Evolutionary conservation across 2,329 filamentous ascomycete species (phyloP).

Genomic region (Diaporthe ilicicola): DNA sequence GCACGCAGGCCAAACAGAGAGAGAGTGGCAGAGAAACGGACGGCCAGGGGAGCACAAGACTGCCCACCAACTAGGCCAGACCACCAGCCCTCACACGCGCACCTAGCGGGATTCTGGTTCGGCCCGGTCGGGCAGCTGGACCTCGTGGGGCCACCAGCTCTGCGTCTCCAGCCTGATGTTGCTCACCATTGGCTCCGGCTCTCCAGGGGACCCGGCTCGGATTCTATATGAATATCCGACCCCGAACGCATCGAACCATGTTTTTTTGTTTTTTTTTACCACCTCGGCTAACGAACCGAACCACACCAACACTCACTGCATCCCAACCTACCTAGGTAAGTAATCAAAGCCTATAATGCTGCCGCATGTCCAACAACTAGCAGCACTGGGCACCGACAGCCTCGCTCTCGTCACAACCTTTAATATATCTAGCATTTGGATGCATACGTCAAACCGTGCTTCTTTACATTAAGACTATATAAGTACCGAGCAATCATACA

Average conservation of each 20-base stretch:
- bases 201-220: slow-evolving; percentile 11
- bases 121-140: slow-evolving; percentile 22
- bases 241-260: neutral
- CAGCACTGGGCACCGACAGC: no score
- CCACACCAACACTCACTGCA: neutral
- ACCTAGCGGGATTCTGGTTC: slow-evolving; percentile 16
- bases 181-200: neutral
- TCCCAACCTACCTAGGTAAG: neutral
- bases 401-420: no score
- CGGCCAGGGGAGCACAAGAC: neutral
- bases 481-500: no score
- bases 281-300: neutral
- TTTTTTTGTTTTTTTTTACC: neutral
- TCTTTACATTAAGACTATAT: no score
- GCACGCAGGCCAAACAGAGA: neutral
- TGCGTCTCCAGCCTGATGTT: neutral
- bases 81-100: neutral
- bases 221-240: slow-evolving; percentile 19
- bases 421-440: no score
- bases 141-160: neutral
- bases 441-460: no score
- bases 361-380: neutral
- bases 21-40: neutral
- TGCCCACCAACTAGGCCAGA: neutral
- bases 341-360: neutral